Evolutionary conservation across 2,329 filamentous ascomycete species (phyloP), one percentile per base, ranked within the genome.

Genomic region (Botrytis medusae): DNA sequence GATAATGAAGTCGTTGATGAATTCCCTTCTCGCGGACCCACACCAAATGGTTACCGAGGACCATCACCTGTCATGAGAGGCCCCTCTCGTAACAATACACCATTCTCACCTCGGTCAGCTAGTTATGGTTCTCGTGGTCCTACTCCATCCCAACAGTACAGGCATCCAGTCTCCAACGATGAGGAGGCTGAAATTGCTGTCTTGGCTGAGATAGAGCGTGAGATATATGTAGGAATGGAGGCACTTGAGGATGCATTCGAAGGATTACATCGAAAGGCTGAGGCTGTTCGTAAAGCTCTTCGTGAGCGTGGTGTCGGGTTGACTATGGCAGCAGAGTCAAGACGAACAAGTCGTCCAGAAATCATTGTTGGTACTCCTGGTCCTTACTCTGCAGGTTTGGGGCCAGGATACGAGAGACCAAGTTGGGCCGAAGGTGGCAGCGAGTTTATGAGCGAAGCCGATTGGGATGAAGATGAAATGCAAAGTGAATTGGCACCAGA

Each of bases 191-290:
- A 98, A 81, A 95, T 98, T 79, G 93, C 93, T 0, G 92, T 93
- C 1, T 87, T 98, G 9, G 94, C 94, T 12, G 95, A 98, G 83
- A 91, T 98, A 57, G 95, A 98, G 83, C 90, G 94, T 10, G 94
- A 97, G 79, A 97, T 98, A 73, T 98, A 95, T 83, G 87, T 90
- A 48, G 93, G 95, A 75, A 98, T 98, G 95, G 95, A 98, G 83
- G 91, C 90, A 0, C 87, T 98, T 37, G 95, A 98, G 82, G 94
- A 98, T 80, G 94, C 95, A 0, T 98, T 98, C 78, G 95, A 98
- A 83, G 90, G 89, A 42, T 86, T 98, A n/a, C 95, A 98, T 81
- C 88, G 90, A 77, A 92, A 91, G 79, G 95, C 95, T 2, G 94
- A 98, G 83, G 83, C 86, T 29, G 93, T 98, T 25, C 91, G 95